Conservation (phyloP, 2,329 filamentous ascomycete genomes). For the Parafenestella ontariensis region DNA sequence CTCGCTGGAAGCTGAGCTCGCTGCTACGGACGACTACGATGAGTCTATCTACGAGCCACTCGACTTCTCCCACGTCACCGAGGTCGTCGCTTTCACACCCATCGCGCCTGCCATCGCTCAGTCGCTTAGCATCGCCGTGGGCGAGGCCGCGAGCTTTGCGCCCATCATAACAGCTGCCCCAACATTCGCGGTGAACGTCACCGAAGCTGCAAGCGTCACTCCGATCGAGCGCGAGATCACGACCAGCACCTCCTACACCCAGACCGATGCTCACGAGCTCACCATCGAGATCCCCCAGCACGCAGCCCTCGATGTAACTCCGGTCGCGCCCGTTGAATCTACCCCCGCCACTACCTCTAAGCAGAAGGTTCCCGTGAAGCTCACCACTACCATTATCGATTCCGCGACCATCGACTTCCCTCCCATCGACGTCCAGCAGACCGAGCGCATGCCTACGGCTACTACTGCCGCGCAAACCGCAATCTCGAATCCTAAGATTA, state of each 20-base stretch:
- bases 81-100: constrained; percentile 6
- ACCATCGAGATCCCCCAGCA: constrained; percentile 1
- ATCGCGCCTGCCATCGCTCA: neutral
- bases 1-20: constrained; percentile 25
- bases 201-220: constrained; percentile 3
- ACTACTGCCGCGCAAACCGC: constrained; percentile 3
- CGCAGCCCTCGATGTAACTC: constrained; percentile 1
- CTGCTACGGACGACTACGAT: constrained; percentile 4
- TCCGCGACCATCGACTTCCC: neutral
- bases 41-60: constrained; percentile 12
- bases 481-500: constrained; percentile 1
- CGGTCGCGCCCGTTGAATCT: constrained; percentile 1
- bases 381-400: neutral
- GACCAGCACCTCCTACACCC: neutral
- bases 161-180: neutral
- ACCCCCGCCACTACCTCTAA: neutral
- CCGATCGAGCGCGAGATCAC: constrained; percentile 4
- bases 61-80: constrained; percentile 12
- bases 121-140: neutral
- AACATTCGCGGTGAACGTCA: neutral
- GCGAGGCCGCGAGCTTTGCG: constrained; percentile 1
- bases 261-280: constrained; percentile 11
- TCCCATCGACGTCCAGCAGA: neutral
- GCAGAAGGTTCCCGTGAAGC: neutral
- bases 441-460: neutral